Base-by-base conservation (phyloP, 2,329 filamentous ascomycete species). In the Calycina marina region DNA sequence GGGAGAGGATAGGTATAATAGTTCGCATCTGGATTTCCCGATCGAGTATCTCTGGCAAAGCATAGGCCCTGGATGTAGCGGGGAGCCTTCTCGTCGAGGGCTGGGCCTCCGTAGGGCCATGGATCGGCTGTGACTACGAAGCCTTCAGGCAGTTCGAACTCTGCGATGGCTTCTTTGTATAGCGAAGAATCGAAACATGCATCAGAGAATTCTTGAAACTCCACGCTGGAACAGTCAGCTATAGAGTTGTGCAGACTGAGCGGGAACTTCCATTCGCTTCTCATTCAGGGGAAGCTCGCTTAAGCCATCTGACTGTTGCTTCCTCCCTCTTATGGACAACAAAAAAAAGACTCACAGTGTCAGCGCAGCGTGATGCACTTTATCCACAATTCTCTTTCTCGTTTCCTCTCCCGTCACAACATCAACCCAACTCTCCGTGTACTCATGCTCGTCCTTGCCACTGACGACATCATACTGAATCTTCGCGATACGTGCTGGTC, bases 381-480 rank as follows among this genome's bases (percentile, higher is more conserved):
- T 61, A 9, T 59, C 61, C 17, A 69, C 56, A 2, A 62, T 42
- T n/a, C 56, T 54, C 32, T 65, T 59, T 6, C 54, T 52, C 1
- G 65, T 48, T 10, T 59, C 55, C 34, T 56, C 54, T 17, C 50
- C 55, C 4, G 50, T 42, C 10, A 55, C 56, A 10, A 70, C 42
- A 43, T 69, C 63, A 6, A 69, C 55, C 17, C 68, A 48, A 0
- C 65, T 61, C 42, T 74, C 69, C 26, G 66, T 58, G 40, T 69
- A 74, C 32, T 63, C 60, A 4, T 63, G 63, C 5, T 64, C 53
- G 25, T 60, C 62, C 25, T 67, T 62, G 4, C 50, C 44, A 4
- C 63, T 61, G 35, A 71, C 61, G 30, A 72, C 59, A 50, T 69
- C 68, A 53, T 72, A 75, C 40, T 66, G 60, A 18, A 65, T 63